Conservation (phyloP, 2,329 filamentous ascomycete species). For the Ophiostoma pallidulum region DNA sequence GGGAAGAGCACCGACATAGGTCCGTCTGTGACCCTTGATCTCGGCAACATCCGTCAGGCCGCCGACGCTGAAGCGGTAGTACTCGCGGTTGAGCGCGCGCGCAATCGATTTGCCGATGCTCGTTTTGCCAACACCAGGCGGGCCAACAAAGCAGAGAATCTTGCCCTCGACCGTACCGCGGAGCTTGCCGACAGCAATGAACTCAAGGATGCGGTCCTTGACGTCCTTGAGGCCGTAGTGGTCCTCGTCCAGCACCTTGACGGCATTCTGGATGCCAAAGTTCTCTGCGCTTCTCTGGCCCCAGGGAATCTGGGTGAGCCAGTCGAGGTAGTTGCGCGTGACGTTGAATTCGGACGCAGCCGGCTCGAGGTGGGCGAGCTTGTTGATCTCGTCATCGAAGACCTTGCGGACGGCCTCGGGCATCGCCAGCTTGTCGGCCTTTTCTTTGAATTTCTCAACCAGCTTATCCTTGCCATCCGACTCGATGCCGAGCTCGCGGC, state of each 20-base stretch:
- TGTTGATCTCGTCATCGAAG: slow-evolving; percentile 97
- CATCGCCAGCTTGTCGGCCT: slow-evolving; percentile 89
- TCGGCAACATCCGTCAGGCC: slow-evolving; percentile 95
- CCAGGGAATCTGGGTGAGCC: slow-evolving; percentile 98
- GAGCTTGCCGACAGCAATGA: slow-evolving; percentile 95
- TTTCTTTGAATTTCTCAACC: slow-evolving; percentile 94
- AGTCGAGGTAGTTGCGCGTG: slow-evolving; percentile 95
- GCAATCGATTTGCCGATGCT: slow-evolving; percentile 98
- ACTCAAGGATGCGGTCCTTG: slow-evolving; percentile 95
- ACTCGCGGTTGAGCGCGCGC: slow-evolving; percentile 84
- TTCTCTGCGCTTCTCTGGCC: slow-evolving; percentile 92
- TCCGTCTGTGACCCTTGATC: slow-evolving; percentile 94
- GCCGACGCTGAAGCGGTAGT: slow-evolving; percentile 97
- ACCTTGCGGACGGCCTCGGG: slow-evolving; percentile 94
- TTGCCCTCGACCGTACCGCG: slow-evolving; percentile 96
- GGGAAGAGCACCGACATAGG: slow-evolving; percentile 90
- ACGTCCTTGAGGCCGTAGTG: slow-evolving; percentile 96
- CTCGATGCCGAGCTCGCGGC: slow-evolving; percentile 88
- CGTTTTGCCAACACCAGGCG: slow-evolving; percentile 95
- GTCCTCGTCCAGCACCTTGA: slow-evolving; percentile 86
- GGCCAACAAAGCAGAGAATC: slow-evolving; percentile 94
- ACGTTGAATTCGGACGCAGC: slow-evolving; percentile 98
- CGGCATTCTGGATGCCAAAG: slow-evolving; percentile 86
- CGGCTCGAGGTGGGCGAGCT: slow-evolving; percentile 88
- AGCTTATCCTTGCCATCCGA: slow-evolving; percentile 98